Evolutionary conservation across 2,329 filamentous ascomycete species (phyloP), one percentile per base, ranked within the genome.

Genomic region (Plenodomus biglobosus): DNA sequence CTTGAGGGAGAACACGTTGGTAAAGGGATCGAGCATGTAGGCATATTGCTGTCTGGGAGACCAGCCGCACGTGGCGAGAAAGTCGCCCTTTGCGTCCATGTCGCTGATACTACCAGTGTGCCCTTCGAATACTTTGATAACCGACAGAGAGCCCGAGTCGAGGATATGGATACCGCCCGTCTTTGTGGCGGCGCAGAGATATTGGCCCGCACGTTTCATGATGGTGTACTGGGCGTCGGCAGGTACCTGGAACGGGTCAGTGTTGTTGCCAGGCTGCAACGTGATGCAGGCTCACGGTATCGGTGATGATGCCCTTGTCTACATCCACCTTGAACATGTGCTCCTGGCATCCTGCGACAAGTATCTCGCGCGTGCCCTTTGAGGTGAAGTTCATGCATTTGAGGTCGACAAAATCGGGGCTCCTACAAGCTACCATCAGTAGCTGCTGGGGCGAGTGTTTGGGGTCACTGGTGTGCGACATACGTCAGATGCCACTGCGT

Each of bases 41-140:
- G 85, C 84, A 30, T 86, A 84, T 57, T 89, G 80, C 64, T 92
- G 90, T 58, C 92, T 84, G 19, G 90, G 81, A 1, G 92, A 95
- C 73, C 90, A 95, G 30, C 94, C 94, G 70, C 94, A 99, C 3
- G 94, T 97, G 18, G 97, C 88, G 44, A 99, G 85, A 58, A 94
- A 94, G 70, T 97, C 92, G 65, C 94, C 90, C 66, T 94, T 89
- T 8, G 92, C 90, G 75, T 99, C 94, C 89, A 99, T 96, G 70
- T 97, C 92, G 70, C 90, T 96, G 68, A 99, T 89, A 42, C 85
- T 83, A 8, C 90, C 88, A 1, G 87, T 86, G 67, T 99, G 94
- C 0, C 92, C 91, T 68, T 90, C 90, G 88, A 94, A 99, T 10
- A 84, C 84, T 69, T 92, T 95, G 59, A 94, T 78, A 4, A 96